Base-by-base conservation (phyloP, 192 early-diverging fungal species). In the Mortierella hygrophila region DNA sequence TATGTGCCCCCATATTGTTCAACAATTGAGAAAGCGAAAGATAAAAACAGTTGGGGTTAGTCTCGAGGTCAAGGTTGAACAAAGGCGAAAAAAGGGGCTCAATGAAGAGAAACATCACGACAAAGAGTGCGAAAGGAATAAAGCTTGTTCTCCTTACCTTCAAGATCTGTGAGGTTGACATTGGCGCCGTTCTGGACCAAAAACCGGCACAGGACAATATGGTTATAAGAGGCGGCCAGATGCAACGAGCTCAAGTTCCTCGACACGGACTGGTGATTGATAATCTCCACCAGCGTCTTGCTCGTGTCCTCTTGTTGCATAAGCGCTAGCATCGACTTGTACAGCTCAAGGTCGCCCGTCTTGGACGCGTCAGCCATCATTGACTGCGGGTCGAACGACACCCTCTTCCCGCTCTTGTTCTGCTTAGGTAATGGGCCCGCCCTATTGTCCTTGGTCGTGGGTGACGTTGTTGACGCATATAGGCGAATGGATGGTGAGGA, bases 111-210 rank as follows among this genome's bases (percentile, higher is more conserved):
- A 90, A 79, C 54, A 85, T 49, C 70, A 76, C 35, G 38, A 46
- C 15, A 89, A 75, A 52, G 88, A 89, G 32, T 81, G 86, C 18
- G 75, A 75, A 32, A 89, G 78, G 1, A 73, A 16, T 6, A 13
- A 52, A 38, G 11, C 37, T 3, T 18, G 40, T 7, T 18, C 20
- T 8, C 23, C 38, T 29, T 85, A 72, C 93, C 93, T 86, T 94
- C 88, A 29, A 91, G 88, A 60, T 92, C 91, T 1, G 88, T 88
- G n/a, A 91, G 80, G 68, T 94, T 92, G 37, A 94, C 83, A 65
- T 90, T 78, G 18, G 82, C 83, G 13, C 81, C 82, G 9, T 32
- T 76, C 11, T 77, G 70, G 49, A 85, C 72, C 44, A 83, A 57
- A 54, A 83, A 84, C 35, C 41, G 77, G 38, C 87, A 83, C 8